A percentile compares a stretch with the other conserved stretches of the same genome.
Evolutionary conservation across 352 stramenopile species (phyloP).

Genomic region (Pythium sukuiense): DNA sequence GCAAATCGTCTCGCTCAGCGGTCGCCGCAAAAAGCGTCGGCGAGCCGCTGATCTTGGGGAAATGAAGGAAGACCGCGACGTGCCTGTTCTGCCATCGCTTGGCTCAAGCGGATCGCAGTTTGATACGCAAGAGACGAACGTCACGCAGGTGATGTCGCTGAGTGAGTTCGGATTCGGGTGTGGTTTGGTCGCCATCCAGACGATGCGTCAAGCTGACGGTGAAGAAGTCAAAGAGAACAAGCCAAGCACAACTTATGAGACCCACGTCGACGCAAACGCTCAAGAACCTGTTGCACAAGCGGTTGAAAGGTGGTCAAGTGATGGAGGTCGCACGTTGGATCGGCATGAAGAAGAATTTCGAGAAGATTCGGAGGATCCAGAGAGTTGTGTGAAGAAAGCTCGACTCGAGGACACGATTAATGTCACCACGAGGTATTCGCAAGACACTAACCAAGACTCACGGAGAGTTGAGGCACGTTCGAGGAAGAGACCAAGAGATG

Average conservation of each 20-base stretch:
- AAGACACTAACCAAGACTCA: not conserved
- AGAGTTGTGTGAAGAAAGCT: too few species aligned
- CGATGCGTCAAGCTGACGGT: not conserved
- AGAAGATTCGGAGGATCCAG: too few species aligned
- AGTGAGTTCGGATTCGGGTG: not conserved
- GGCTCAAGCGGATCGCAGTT: not conserved
- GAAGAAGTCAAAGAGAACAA: not conserved
- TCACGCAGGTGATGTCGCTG: not conserved
- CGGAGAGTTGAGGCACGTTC: not conserved
- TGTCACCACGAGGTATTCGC: not conserved
- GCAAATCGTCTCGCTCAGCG: not conserved
- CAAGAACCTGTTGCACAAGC: not conserved
- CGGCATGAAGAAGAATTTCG: too few species aligned
- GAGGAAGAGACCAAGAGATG: not conserved
- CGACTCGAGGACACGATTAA: not conserved
- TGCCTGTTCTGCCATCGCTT: not conserved
- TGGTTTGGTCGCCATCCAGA: not conserved
- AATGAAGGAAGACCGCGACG: not conserved
- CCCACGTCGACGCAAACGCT: not conserved
- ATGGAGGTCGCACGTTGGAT: too few species aligned
- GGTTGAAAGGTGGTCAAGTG: too few species aligned
- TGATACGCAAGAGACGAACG: not conserved
- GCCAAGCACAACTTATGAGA: too few species aligned
- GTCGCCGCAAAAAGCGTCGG: slow-evolving; percentile 15
- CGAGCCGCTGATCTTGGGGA: not conserved